Evolutionary conservation across 805 yeast species (phyloP).

Genomic region (Metschnikowia continentalis): DNA sequence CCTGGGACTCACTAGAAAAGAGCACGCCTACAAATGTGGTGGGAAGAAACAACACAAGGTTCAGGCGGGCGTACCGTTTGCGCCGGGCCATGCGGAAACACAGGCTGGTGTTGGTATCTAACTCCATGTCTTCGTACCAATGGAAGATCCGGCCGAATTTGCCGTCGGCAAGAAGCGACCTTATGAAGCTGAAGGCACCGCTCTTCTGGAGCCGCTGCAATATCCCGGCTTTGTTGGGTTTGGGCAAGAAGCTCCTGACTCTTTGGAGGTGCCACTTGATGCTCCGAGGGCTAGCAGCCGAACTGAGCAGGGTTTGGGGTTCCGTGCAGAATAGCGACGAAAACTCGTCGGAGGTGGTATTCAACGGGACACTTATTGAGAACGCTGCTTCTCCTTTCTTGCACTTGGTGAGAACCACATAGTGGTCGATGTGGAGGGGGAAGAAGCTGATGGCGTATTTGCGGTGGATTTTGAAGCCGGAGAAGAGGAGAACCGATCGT

Average conservation of each 20-base stretch:
- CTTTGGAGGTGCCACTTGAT: not conserved
- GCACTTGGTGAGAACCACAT: constrained; percentile 14
- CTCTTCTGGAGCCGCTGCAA: not conserved
- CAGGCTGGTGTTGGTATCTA: constrained; percentile 1
- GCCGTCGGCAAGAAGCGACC: not conserved
- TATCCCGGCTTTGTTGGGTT: not conserved
- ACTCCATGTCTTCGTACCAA: constrained; percentile 1
- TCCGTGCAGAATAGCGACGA: constrained; percentile 6
- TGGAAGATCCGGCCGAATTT: not conserved
- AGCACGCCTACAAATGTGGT: constrained; percentile 61
- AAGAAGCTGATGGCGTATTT: constrained; percentile 9
- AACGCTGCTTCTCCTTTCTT: constrained; percentile 6
- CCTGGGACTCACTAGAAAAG: constrained; percentile 38
- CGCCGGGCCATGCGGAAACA: constrained; percentile 59
- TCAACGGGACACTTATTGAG: not conserved
- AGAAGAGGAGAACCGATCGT: constrained; percentile 9
- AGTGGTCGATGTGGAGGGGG: constrained; percentile 9
- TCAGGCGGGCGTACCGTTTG: constrained; percentile 45
- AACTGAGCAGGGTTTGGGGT: not conserved
- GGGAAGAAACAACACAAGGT: constrained; percentile 48
- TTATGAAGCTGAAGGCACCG: not conserved
- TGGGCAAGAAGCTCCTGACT: not conserved
- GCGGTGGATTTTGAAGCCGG: constrained; percentile 15
- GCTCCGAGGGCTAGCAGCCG: not conserved
- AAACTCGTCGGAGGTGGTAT: constrained; percentile 5